phyloP scores from a whole-genome alignment of 2,329 filamentous ascomycete genomes.

The Lachnellula cervina region DNA sequence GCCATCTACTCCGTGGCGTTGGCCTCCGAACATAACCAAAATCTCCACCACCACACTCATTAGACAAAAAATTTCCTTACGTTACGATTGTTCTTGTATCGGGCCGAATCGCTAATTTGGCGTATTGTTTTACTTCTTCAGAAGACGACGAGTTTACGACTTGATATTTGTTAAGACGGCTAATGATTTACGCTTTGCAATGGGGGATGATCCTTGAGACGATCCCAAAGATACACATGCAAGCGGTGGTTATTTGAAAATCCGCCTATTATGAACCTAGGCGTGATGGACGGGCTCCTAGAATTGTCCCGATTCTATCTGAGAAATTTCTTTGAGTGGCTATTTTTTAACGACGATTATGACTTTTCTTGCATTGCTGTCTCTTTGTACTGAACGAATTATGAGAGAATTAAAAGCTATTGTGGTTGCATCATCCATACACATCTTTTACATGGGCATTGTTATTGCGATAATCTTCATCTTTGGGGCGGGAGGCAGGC shows the following conservation, averaged over 20 bases:
- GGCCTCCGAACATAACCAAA: constrained; percentile 27
- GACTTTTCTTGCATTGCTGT: constrained; percentile 33
- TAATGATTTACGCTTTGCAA: constrained; percentile 43
- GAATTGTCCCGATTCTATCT: constrained; percentile 1
- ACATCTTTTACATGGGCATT: constrained; percentile 48
- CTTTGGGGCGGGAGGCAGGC: background rate
- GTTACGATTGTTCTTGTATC: constrained; percentile 37
- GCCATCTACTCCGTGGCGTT: constrained; percentile 17
- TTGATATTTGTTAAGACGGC: constrained; percentile 35
- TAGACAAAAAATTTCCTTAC: constrained; percentile 27
- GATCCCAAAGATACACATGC: constrained; percentile 30
- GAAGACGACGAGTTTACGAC: constrained; percentile 39
- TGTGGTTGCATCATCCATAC: constrained; percentile 29
- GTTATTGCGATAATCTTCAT: constrained; percentile 33
- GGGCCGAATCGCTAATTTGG: constrained; percentile 33
- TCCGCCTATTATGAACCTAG: constrained; percentile 31
- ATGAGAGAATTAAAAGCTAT: constrained; percentile 38
- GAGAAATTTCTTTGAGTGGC: constrained; percentile 22
- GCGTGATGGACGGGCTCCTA: constrained; percentile 27
- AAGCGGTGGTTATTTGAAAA: constrained; percentile 16
- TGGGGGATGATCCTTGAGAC: constrained; percentile 28
- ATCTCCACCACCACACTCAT: constrained; percentile 28
- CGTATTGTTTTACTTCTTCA: constrained; percentile 33
- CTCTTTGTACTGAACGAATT: constrained; percentile 35
- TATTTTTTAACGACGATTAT: constrained; percentile 37